Conservation (phyloP, 1,284 basidiomycete species). For the Coniophora puteana region DNA sequence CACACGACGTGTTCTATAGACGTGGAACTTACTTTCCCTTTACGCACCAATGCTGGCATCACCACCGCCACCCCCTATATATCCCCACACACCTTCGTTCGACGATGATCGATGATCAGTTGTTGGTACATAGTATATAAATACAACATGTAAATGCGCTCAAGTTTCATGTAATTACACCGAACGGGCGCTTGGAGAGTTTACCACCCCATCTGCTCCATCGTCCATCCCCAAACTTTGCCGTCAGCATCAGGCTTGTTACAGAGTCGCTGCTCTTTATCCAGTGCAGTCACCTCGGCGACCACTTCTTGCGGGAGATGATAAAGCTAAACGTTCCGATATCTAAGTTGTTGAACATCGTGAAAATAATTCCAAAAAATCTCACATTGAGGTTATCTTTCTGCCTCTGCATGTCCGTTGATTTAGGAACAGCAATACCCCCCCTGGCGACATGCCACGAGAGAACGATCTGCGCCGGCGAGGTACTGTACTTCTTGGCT, state of each 20-base stretch:
- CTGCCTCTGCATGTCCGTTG: conserved; percentile 14
- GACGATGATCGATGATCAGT: no score
- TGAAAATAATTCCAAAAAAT: neutral
- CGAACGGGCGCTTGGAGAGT: neutral
- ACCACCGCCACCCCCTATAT: no score
- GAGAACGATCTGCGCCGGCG: conserved; percentile 16
- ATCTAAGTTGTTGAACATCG: neutral
- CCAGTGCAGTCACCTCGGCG: conserved; percentile 2
- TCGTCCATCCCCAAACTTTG: conserved; percentile 1
- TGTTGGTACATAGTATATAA: no score
- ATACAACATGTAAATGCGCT: no score
- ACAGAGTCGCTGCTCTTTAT: neutral
- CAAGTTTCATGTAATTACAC: no score
- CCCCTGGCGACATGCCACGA: conserved; percentile 20
- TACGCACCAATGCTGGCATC: no score
- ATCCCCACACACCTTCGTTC: no score
- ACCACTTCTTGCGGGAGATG: neutral
- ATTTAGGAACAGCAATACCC: conserved; percentile 17
- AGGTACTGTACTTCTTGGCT: conserved; percentile 15
- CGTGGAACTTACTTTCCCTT: neutral
- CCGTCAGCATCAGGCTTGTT: neutral
- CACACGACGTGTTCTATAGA: conserved; percentile 4
- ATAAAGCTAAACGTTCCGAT: neutral
- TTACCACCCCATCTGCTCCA: conserved; percentile 4
- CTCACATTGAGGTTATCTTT: conserved; percentile 14